Conservation (phyloP, 2,329 filamentous ascomycete genomes). For the Drechslerella dactyloides region DNA sequence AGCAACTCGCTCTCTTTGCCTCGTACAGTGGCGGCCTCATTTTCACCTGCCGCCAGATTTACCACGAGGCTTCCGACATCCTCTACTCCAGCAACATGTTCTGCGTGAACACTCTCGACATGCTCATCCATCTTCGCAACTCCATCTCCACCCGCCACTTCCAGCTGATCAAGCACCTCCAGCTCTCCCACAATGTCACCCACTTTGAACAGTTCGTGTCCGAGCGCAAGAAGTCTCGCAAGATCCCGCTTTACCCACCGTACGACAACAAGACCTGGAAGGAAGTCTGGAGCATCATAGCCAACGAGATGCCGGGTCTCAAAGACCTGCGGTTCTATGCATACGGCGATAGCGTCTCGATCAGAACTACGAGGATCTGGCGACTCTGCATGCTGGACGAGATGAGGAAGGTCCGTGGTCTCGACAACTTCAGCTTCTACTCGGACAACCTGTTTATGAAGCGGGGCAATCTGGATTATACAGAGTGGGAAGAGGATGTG, state of each 20-base stretch:
- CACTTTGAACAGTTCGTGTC: conserved; percentile 48
- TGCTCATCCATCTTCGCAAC: conserved; percentile 44
- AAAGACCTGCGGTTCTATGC: conserved; percentile 41
- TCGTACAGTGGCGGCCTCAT: conserved; percentile 31
- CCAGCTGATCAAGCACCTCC: conserved; percentile 40
- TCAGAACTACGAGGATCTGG: conserved; percentile 45
- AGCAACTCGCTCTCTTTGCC: conserved; percentile 25
- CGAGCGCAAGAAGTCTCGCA: conserved; percentile 42
- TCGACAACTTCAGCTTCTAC: conserved; percentile 43
- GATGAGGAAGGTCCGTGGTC: conserved; percentile 40
- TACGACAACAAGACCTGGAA: conserved; percentile 50
- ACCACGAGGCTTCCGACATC: conserved; percentile 46
- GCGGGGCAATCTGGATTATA: conserved; percentile 44
- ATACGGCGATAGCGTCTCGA: conserved; percentile 34
- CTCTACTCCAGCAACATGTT: conserved; percentile 49
- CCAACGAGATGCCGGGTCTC: conserved; percentile 41
- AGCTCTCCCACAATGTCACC: conserved; percentile 39
- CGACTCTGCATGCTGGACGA: conserved; percentile 48
- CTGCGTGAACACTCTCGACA: conserved; percentile 46
- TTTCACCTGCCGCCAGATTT: conserved; percentile 34
- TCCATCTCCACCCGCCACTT: conserved; percentile 45
- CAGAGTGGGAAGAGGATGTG: conserved; percentile 48
- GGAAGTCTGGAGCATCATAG: conserved; percentile 44
- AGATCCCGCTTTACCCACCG: conserved; percentile 46
- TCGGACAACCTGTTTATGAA: conserved; percentile 50